Percentiles rank a stretch among this genome's conserved stretches.
phyloP scores from a whole-genome alignment of 768 basidiomycete genomes.

The Trametes sanguinea region DNA sequence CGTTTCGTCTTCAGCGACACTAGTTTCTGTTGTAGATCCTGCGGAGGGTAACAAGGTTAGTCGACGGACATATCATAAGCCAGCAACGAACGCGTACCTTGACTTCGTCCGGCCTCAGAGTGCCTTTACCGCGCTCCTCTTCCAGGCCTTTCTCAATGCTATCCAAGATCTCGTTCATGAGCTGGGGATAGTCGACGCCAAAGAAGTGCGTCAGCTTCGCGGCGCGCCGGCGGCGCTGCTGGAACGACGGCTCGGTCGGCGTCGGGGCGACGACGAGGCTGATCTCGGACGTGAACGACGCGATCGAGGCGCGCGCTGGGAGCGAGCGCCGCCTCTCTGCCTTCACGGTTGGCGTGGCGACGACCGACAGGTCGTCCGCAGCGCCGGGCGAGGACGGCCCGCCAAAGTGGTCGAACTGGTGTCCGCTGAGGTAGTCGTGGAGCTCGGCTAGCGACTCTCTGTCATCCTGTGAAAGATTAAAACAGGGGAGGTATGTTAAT shows the following conservation, averaged over 20 bases:
- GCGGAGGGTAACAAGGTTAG: background rate
- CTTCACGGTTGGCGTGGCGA: conserved; percentile 33
- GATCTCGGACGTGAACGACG: conserved; percentile 58
- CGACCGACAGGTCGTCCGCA: conserved; percentile 3
- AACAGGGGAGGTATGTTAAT: background rate
- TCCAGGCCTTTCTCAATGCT: conserved; percentile 78
- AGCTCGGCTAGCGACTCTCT: conserved; percentile 71
- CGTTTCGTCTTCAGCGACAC: conserved; percentile 58
- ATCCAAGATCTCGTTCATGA: conserved; percentile 76
- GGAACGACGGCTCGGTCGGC: conserved; percentile 51
- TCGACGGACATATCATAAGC: background rate
- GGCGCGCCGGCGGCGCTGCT: conserved; percentile 69
- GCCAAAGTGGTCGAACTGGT: conserved; percentile 13
- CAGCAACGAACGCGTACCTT: conserved; percentile 49
- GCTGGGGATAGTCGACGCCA: conserved; percentile 79
- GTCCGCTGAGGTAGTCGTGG: conserved; percentile 62
- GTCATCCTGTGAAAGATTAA: conserved; percentile 58
- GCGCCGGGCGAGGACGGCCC: conserved; percentile 6
- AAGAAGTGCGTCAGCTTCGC: conserved; percentile 89
- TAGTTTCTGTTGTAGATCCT: conserved; percentile 49
- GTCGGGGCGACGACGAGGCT: conserved; percentile 40
- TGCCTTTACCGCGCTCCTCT: conserved; percentile 66
- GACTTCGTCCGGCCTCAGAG: conserved; percentile 65
- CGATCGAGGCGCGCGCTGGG: conserved; percentile 61
- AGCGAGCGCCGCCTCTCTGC: conserved; percentile 72